These are phyloP conservation scores for Dothistroma pini DNA, from an alignment of 2,329 filamentous ascomycete genomes.

Conservation along the genomic window DNA sequence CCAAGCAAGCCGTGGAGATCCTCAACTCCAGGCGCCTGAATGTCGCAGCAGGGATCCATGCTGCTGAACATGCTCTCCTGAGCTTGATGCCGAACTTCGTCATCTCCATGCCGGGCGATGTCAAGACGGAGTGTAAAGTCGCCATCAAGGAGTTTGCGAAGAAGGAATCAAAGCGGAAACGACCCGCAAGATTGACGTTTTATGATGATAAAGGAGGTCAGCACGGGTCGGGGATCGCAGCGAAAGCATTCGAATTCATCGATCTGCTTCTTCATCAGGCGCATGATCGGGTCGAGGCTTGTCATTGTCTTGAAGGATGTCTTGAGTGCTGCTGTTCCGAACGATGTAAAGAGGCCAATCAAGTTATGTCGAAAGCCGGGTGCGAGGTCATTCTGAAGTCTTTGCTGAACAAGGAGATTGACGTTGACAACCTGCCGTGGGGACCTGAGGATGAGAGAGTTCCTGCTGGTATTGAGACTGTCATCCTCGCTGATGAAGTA, in stretches of 20 bases:
- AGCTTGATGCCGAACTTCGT: constrained; percentile 87
- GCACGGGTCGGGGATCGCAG: constrained; percentile 78
- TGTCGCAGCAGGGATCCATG: constrained; percentile 85
- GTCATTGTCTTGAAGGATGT: constrained; percentile 75
- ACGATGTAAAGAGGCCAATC: constrained; percentile 77
- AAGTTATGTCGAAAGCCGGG: constrained; percentile 91
- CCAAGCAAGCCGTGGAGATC: constrained; percentile 72
- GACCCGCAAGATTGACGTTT: constrained; percentile 84
- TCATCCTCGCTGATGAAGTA: constrained; percentile 69
- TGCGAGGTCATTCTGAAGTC: constrained; percentile 75
- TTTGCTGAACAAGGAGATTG: constrained; percentile 71
- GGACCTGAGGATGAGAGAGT: constrained; percentile 67
- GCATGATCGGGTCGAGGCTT: constrained; percentile 69
- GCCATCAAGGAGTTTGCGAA: constrained; percentile 81
- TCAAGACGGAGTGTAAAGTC: constrained; percentile 91
- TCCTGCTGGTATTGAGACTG: constrained; percentile 74
- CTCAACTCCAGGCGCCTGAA: constrained; percentile 70
- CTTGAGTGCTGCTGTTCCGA: constrained; percentile 86
- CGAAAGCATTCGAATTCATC: constrained; percentile 90
- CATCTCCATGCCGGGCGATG: constrained; percentile 82
- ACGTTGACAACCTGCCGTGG: constrained; percentile 81
- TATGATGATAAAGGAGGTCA: constrained; percentile 92
- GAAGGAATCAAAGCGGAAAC: constrained; percentile 66
- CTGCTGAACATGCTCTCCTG: constrained; percentile 87
- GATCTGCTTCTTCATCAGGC: constrained; percentile 74